Percentiles rank a stretch among this genome's conserved stretches.
Conservation (phyloP, 768 basidiomycete genomes). For the Trametes villosa region DNA sequence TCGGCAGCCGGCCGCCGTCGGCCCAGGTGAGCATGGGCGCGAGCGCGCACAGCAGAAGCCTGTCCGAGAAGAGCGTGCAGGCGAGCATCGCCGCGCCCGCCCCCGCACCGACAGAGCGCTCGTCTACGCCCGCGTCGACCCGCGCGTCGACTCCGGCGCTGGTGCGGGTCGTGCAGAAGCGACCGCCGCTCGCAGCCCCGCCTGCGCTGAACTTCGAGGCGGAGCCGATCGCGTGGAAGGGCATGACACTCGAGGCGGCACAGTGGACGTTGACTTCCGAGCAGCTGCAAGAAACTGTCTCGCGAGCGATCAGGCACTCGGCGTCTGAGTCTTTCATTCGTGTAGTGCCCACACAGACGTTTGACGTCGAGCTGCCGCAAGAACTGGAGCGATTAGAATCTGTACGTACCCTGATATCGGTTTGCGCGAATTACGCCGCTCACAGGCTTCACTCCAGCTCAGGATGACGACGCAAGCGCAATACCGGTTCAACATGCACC, state of each 20-base stretch:
- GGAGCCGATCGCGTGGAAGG: conserved; percentile 64
- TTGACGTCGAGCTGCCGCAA: conserved; percentile 60
- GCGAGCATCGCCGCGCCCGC: neutral
- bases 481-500: conserved; percentile 68
- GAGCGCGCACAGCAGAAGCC: conserved; percentile 6
- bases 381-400: conserved; percentile 62
- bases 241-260: conserved; percentile 71
- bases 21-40: neutral
- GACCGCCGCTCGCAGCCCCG: conserved; percentile 48
- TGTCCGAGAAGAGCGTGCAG: conserved; percentile 22
- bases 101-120: neutral
- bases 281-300: conserved; percentile 70
- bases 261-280: conserved; percentile 58
- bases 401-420: conserved; percentile 11
- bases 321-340: conserved; percentile 74
- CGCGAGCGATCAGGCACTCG: conserved; percentile 69
- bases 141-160: conserved; percentile 24
- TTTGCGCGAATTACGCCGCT: neutral
- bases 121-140: conserved; percentile 16
- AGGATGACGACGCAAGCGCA: conserved; percentile 62
- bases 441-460: conserved; percentile 27
- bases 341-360: conserved; percentile 61
- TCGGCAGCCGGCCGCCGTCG: conserved; percentile 1
- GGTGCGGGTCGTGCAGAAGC: conserved; percentile 25
- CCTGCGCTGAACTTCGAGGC: conserved; percentile 61